These are phyloP conservation scores for Strobilomyces confusus DNA, from an alignment of 768 basidiomycete genomes.

Conservation along the genomic window DNA sequence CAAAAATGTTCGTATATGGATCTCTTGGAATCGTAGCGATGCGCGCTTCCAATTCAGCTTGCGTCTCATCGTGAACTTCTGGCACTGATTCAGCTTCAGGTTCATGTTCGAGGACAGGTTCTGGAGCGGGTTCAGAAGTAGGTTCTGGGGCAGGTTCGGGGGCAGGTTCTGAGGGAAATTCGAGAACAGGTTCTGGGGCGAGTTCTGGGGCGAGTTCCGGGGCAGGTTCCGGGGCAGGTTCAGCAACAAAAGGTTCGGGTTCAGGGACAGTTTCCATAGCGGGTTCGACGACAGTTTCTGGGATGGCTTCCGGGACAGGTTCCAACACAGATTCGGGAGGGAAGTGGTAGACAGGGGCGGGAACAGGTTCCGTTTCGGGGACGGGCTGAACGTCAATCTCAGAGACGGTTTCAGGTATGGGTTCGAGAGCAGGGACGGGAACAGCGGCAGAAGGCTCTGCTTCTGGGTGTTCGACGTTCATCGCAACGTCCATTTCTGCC, in stretches of 20 bases:
- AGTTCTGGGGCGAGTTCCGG: neutral
- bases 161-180: neutral
- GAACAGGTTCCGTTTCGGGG: neutral
- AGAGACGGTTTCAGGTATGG: neutral
- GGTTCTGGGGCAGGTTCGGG: neutral
- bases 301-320: neutral
- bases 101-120: neutral
- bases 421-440: neutral
- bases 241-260: neutral
- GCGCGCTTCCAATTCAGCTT: slow-evolving; percentile 24
- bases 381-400: neutral
- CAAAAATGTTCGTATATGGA: slow-evolving; percentile 27
- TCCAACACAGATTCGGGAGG: no score
- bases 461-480: slow-evolving; percentile 14
- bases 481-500: slow-evolving; percentile 13
- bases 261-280: neutral
- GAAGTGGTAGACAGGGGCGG: neutral
- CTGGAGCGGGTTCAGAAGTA: neutral
- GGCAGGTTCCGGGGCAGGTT: neutral
- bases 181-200: neutral
- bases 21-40: slow-evolving; percentile 27
- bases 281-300: neutral
- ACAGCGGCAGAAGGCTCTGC: neutral
- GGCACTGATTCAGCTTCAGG: neutral
- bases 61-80: slow-evolving; percentile 5